Evolutionary conservation across 805 yeast species (phyloP).

Genomic region (Hanseniaspora vineae): DNA sequence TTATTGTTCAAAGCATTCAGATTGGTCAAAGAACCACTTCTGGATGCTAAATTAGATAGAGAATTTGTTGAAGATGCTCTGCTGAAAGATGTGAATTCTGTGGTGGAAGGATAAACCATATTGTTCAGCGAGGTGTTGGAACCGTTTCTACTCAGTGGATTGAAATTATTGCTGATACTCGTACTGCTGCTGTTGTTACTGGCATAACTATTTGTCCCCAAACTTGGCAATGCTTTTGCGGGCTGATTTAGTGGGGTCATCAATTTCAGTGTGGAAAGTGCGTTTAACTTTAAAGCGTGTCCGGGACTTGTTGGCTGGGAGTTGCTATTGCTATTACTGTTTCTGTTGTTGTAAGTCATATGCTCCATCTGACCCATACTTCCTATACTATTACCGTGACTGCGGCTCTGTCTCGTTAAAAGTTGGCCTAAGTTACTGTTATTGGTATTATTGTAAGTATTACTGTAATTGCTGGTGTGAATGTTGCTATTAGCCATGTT

Average conservation of each 20-base stretch:
- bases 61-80: background rate
- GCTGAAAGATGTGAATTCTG: too few species aligned
- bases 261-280: constrained; percentile 41
- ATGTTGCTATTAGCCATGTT: constrained; percentile 6
- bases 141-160: background rate
- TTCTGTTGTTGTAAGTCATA: too few species aligned
- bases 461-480: too few species aligned
- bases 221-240: constrained; percentile 10
- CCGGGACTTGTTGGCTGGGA: too few species aligned
- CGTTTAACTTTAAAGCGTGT: constrained; percentile 17
- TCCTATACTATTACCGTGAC: too few species aligned
- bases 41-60: background rate
- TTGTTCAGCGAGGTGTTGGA: background rate
- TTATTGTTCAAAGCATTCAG: background rate
- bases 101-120: background rate
- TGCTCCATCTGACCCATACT: too few species aligned
- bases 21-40: background rate
- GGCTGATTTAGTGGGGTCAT: constrained; percentile 40
- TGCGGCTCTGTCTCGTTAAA: too few species aligned
- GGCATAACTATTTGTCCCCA: background rate
- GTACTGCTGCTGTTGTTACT: background rate
- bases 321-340: too few species aligned
- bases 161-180: background rate
- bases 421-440: too few species aligned
- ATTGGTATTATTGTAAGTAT: too few species aligned